Base-by-base conservation (phyloP, 495 filamentous ascomycete species). In the Trichoderma erinaceum region DNA sequence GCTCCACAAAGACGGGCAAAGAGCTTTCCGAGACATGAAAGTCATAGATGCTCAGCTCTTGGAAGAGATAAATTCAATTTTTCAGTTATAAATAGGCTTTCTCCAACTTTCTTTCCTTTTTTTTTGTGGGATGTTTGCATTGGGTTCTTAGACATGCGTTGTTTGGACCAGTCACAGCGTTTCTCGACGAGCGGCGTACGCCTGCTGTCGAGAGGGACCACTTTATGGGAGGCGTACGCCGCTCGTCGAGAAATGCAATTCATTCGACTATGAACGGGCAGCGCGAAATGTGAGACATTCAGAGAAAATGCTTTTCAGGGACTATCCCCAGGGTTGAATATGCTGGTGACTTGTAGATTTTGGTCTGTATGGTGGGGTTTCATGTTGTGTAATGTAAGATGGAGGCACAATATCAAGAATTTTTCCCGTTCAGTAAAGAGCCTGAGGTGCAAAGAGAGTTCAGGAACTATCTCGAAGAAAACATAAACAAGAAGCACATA, bases 121-220 rank as follows among this genome's bases (percentile, higher is more conserved):
- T 35, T 38, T 38, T 38, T 38, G n/a, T 52, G 18, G n/a, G 48
- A n/a, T 52, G 25, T 52, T 52, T 52, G n/a, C 48, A 52, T 52
- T n/a, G 8, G 11, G 7, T 4, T 61, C 25, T 61, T 12, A 61
- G 56, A 27, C 27, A 29, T 61, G 56, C 11, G 56, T 3, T 61
- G 56, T 25, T 12, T 23, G 8, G 23, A 27, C 21, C 56, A 29
- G 8, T 61, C 10, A 32, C 4, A 23, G 21, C n/a, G 1, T 3
- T 27, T 29, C 56, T 61, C 56, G 56, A 61, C 56, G 1, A 32
- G 23, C 11, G 56, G 56, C 23, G 56, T 61, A 61, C 56, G 56
- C 56, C 27, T 10, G 23, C 12, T 4, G 56, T 61, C 56, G 56
- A 61, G 56, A 29, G 56, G 10, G 4, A 0, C 16, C 27, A 13